Base-by-base conservation (phyloP, 352 stramenopile genomes). In the Pythium volutum region DNA sequence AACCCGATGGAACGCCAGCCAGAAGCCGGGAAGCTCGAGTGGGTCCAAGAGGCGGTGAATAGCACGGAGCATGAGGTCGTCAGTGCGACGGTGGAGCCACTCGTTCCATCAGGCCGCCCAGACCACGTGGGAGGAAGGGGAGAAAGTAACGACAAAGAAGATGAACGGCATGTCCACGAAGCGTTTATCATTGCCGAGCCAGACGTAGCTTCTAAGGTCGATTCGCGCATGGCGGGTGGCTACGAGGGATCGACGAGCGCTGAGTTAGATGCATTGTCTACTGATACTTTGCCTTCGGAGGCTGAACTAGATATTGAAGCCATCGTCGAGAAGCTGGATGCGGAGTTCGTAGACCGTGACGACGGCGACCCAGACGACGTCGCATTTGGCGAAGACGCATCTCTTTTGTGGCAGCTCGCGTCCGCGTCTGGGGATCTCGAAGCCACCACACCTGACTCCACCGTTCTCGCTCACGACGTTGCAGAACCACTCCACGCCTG, bases 321-420 rank as follows among this genome's bases (percentile, higher is more conserved):
- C 15, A 38, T 60, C 11, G 31, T 60, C 15, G 41, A 25, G 3
- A 60, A 45, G 12, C 16, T 66, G 15, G 59, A 66, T 16, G 29
- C 23, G 14, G 27, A 49, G 18, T 4, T 60, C n/a, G 14, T 27
- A 5, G 51, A 60, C 18, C 23, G 16, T 11, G 47, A 26, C 8
- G 22, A 31, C 2, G 38, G 43, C 4, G 62, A 63, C 10, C 12
- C 33, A n/a, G 57, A 57, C 7, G 55, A 68, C 11, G n/a, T 29
- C 4, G 38, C 15, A 12, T 59, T 70, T 43, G 48, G 27, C 15
- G 14, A 59, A 45, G 64, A 66, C 20, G 64, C 58, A 15, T n/a
- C 39, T 6, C 15, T 50, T 4, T 31, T 71, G 15, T 12, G 52
- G 6, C 46, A 16, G 16, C 3, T 26, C 20, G n/a, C 42, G 42